phyloP scores from a whole-genome alignment of 2,329 filamentous ascomycete species.

The Talaromyces sp. region DNA sequence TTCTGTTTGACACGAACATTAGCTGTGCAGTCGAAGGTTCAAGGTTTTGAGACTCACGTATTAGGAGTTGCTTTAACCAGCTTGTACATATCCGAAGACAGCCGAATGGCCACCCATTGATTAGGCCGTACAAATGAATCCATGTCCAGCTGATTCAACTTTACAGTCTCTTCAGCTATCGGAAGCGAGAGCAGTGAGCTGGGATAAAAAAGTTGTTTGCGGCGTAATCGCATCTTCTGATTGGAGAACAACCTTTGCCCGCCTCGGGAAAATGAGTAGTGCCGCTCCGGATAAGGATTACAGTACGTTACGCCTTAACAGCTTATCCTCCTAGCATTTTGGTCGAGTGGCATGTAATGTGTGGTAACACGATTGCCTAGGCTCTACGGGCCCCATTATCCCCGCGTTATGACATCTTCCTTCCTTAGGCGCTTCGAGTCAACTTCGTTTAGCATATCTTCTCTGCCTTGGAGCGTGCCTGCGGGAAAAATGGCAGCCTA shows the following conservation, averaged over 20 bases:
- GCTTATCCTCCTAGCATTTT: not conserved
- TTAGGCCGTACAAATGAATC: constrained; percentile 39
- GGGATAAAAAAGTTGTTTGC: not conserved
- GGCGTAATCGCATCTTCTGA: constrained; percentile 3
- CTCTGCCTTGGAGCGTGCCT: constrained; percentile 1
- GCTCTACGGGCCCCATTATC: not conserved
- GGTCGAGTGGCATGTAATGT: not conserved
- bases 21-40: constrained; percentile 16
- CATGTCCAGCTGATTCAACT: constrained; percentile 25
- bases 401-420: constrained; percentile 17
- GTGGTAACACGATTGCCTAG: constrained; percentile 17
- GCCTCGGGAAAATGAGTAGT: not conserved
- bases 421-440: not conserved
- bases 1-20: constrained; percentile 52
- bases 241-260: not conserved
- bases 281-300: constrained; percentile 11
- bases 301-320: not conserved
- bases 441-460: not conserved
- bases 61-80: constrained; percentile 60
- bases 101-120: constrained; percentile 35
- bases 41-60: constrained; percentile 54
- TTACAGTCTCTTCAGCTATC: not conserved
- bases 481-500: constrained; percentile 2
- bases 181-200: not conserved
- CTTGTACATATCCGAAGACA: constrained; percentile 57